These are phyloP conservation scores for Suillus tomentosus DNA, from an alignment of 768 basidiomycete species.

Conservation along the genomic window DNA sequence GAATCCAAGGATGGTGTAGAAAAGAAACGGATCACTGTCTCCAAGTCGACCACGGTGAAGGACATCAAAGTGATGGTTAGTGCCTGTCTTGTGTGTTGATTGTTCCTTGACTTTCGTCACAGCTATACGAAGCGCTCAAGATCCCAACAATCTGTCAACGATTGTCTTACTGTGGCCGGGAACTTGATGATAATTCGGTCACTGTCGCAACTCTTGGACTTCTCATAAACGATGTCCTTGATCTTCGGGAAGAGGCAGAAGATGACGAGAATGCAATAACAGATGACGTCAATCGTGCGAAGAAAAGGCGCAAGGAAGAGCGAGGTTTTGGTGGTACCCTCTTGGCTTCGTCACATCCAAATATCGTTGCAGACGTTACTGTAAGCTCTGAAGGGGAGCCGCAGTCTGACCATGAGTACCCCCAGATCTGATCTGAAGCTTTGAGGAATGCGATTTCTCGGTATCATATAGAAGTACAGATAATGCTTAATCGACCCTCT, in stretches of 20 bases:
- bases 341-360: conserved; percentile 47
- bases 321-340: conserved; percentile 76
- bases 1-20: conserved; percentile 54
- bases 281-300: conserved; percentile 44
- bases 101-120: conserved; percentile 13
- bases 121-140: conserved; percentile 64
- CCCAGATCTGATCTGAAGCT: conserved; percentile 45
- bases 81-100: conserved; percentile 13
- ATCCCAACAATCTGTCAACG: conserved; percentile 81
- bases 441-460: conserved; percentile 24
- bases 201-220: conserved; percentile 56
- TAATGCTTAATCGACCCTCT: conserved; percentile 35
- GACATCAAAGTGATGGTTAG: conserved; percentile 76
- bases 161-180: conserved; percentile 59
- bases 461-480: conserved; percentile 36
- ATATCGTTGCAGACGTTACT: conserved; percentile 31
- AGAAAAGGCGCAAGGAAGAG: conserved; percentile 53
- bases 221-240: conserved; percentile 63
- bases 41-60: conserved; percentile 70
- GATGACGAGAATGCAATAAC: conserved; percentile 56
- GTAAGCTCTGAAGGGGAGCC: conserved; percentile 37
- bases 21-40: conserved; percentile 53
- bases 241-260: conserved; percentile 65
- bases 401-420: conserved; percentile 22
- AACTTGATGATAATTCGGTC: conserved; percentile 62